Evolutionary conservation across 202 grass and related monocot species (phyloP).

Genomic region (Hordeum pubiflorum): DNA sequence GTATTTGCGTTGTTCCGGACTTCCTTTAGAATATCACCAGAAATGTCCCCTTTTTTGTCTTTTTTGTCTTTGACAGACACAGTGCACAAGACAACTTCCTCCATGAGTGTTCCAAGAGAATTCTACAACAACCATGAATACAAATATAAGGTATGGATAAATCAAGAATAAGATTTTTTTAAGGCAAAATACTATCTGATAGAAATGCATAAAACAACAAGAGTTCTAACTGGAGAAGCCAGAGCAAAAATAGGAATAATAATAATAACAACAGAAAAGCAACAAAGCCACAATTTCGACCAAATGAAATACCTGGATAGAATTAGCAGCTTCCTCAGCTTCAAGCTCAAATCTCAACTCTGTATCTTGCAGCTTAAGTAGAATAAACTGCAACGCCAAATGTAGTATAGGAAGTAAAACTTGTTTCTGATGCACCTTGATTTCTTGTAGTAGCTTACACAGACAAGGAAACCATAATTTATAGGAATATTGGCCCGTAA

Average conservation of each 20-base stretch:
- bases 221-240: not conserved
- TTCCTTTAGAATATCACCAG: slow-evolving; percentile 44
- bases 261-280: not conserved
- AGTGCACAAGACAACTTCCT: slow-evolving; percentile 69
- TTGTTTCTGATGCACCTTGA: slow-evolving; percentile 42
- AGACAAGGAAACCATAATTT: slow-evolving; percentile 92
- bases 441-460: slow-evolving; percentile 62
- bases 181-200: not conserved
- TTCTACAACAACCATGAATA: slow-evolving; percentile 37
- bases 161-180: not conserved
- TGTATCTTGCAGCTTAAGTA: slow-evolving; percentile 75
- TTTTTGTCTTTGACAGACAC: slow-evolving; percentile 48
- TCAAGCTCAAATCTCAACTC: slow-evolving; percentile 73
- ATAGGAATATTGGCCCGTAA: slow-evolving; percentile 62
- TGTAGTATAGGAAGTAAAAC: slow-evolving; percentile 36
- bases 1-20: slow-evolving; percentile 42
- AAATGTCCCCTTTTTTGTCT: slow-evolving; percentile 40
- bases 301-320: slow-evolving; percentile 59
- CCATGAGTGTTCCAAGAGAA: slow-evolving; percentile 68
- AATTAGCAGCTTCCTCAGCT: slow-evolving; percentile 44
- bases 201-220: not conserved
- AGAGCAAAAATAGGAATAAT: not conserved
- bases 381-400: slow-evolving; percentile 56
- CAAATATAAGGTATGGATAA: not conserved
- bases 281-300: not conserved